Conservation (phyloP, 1,284 basidiomycete genomes). For the Melampsora occidentalis region DNA sequence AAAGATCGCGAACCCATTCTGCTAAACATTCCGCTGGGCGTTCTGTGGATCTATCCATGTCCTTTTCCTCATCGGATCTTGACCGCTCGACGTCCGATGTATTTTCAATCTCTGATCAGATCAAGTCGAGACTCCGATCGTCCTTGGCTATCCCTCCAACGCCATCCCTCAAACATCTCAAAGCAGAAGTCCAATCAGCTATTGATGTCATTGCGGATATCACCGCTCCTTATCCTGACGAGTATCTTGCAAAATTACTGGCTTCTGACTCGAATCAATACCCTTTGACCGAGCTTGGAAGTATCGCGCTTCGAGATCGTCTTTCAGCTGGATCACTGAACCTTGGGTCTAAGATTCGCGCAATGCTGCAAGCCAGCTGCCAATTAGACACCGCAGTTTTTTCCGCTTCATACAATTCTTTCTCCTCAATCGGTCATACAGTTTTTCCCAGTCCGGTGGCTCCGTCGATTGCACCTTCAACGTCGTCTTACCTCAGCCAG, state of each 20-base stretch:
- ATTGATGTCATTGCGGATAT: constrained; percentile 16
- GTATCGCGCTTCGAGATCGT: constrained; percentile 10
- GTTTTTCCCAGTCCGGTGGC: constrained; percentile 50
- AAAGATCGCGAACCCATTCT: neutral
- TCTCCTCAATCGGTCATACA: constrained; percentile 60
- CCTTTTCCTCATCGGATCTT: neutral
- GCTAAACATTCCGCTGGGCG: neutral
- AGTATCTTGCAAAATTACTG: neutral
- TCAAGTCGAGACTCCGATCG: constrained; percentile 18
- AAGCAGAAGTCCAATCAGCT: constrained; percentile 12
- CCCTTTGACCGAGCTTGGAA: neutral
- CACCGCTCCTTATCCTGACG: constrained; percentile 24
- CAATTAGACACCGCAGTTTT: constrained; percentile 38
- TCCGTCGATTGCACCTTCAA: constrained; percentile 35
- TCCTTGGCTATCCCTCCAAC: constrained; percentile 15
- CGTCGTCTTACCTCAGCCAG: constrained; percentile 38
- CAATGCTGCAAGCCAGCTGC: constrained; percentile 31
- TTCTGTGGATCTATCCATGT: neutral
- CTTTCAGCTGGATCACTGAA: constrained; percentile 22
- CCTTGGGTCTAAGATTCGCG: constrained; percentile 31
- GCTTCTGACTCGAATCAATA: neutral
- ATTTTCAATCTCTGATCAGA: constrained; percentile 23
- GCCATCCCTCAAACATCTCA: constrained; percentile 7
- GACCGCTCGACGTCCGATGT: neutral
- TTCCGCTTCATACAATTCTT: constrained; percentile 3